Base-by-base conservation (phyloP, 345 rosid genomes). In the Litchi chinensis region DNA sequence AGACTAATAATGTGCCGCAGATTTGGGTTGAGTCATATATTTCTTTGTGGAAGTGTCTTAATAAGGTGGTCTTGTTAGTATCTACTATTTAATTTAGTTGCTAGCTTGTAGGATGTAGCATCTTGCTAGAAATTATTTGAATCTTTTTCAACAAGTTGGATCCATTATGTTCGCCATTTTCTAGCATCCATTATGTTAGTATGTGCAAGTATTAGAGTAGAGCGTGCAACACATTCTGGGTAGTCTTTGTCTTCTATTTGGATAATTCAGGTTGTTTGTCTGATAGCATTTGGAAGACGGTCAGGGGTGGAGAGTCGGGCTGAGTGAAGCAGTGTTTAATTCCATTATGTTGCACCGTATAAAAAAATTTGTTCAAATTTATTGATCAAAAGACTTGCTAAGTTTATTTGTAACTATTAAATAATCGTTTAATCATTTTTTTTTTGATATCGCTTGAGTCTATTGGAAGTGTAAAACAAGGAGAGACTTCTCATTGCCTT, bases 61-160 rank as follows among this genome's bases (percentile, higher is more conserved):
- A 83, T 81, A 76, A 85, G 70, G 46, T 65, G 70, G 75, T 46
- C 75, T 52, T 66, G 62, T 39, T 72, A 54, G 68, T 73, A 44
- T 46, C 63, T 1, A 65, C 63, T 70, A 62, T 65, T 73, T 71
- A 60, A 76, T 78, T 39, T 75, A 70, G 83, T 28, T 72, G 1
- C 21, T 84, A 83, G 87, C 40, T n/a, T 50, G 39, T 77, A 83
- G 85, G 85, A 37, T 74, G 76, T 79, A 79, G 83, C 78, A 80
- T 56, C 77, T 83, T 57, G 71, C 81, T 68, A 66, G 82, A 77
- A 80, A 84, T 86, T 81, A 79, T 79, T 86, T 81, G 79, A 84
- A 88, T 80, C 75, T 64, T 73, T 72, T 72, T 68, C 41, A 82
- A 62, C 78, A 21, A 43, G 68, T 50, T 40, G 22, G 80, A 70